Evolutionary conservation across 192 early-diverging fungal genomes (phyloP).

Genomic region (Linnemannia elongata): DNA sequence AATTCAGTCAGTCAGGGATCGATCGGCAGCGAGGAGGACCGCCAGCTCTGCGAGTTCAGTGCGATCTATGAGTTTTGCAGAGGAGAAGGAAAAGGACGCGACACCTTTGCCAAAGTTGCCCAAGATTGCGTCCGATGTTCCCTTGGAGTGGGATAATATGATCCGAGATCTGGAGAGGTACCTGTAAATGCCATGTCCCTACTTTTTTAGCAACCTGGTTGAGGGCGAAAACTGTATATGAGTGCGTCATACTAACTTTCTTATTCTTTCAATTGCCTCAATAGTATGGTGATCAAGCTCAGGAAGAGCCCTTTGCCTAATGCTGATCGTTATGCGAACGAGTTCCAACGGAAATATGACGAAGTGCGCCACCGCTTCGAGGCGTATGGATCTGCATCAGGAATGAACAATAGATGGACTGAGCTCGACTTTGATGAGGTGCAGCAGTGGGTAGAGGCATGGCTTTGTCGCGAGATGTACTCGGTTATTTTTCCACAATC

Average conservation of each 20-base stretch:
- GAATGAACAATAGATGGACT: conserved; percentile 40
- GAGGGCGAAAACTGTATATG: background rate
- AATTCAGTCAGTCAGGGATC: conserved; percentile 15
- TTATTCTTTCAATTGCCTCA: no score
- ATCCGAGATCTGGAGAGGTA: conserved; percentile 45
- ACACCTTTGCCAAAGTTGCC: conserved; percentile 39
- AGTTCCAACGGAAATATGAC: conserved; percentile 51
- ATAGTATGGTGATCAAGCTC: conserved; percentile 26
- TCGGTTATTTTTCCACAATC: conserved; percentile 51
- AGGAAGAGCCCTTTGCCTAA: conserved; percentile 24
- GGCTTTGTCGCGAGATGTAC: conserved; percentile 63
- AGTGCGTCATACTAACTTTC: background rate
- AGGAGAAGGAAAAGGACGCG: conserved; percentile 31
- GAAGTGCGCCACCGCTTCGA: conserved; percentile 42
- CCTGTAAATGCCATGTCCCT: background rate
- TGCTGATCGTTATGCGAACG: conserved; percentile 39
- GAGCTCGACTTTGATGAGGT: conserved; percentile 47
- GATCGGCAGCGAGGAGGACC: conserved; percentile 29
- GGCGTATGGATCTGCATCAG: conserved; percentile 40
- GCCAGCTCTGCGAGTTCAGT: conserved; percentile 36
- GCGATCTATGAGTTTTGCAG: conserved; percentile 17
- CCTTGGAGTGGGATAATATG: conserved; percentile 45
- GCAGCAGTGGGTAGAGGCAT: conserved; percentile 60
- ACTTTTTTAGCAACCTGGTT: background rate
- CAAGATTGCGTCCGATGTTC: conserved; percentile 47